Evolutionary conservation across 2,329 filamentous ascomycete genomes (phyloP).

Genomic region (Lasiodiplodia sp.): DNA sequence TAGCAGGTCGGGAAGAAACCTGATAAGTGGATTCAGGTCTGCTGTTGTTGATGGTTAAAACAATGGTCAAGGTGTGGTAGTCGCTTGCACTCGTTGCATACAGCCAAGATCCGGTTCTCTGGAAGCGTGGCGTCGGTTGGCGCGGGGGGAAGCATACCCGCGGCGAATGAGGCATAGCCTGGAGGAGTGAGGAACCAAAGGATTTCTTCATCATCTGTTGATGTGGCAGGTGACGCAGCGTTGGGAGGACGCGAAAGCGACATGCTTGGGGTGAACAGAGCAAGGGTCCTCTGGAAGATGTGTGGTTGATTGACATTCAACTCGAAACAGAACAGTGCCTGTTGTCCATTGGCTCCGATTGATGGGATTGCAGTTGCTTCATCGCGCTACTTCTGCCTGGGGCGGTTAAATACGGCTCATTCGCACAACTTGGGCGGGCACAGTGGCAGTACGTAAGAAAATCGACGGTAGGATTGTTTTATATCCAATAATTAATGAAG

Average conservation of each 20-base stretch:
- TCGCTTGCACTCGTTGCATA: not conserved
- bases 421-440: not conserved
- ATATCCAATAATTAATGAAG: not conserved
- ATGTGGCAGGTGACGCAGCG: not conserved
- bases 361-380: constrained; percentile 5
- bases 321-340: not conserved
- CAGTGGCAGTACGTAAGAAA: constrained; percentile 5
- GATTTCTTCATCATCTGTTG: not conserved
- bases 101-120: not conserved
- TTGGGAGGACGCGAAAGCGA: not conserved
- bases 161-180: not conserved
- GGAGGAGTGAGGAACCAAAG: not conserved
- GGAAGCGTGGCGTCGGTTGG: not conserved
- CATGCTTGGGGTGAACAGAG: not conserved
- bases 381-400: not conserved
- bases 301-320: not conserved
- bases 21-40: not conserved
- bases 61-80: not conserved
- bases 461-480: not conserved
- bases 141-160: constrained; percentile 2
- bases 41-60: not conserved
- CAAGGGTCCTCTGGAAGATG: not conserved
- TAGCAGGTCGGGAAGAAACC: not conserved
- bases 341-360: not conserved
- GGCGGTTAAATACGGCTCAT: constrained; percentile 13